Conservation (phyloP, 371 early-diverging fungal species). For the Umbelopsis sp. region DNA sequence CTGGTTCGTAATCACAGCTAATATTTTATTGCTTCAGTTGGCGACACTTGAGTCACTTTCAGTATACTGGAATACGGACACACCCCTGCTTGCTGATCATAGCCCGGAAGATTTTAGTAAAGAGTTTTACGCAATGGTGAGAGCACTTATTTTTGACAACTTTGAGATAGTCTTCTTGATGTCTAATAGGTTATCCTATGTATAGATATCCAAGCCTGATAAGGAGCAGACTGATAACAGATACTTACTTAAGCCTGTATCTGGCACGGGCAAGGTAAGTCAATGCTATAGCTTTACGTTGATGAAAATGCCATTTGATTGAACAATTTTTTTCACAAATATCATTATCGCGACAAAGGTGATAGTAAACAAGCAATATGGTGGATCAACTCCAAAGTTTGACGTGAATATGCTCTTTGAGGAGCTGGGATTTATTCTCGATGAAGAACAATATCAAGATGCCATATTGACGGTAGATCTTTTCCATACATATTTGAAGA, state of each 20-base stretch:
- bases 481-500: constrained; percentile 75
- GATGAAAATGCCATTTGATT: background rate
- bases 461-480: constrained; percentile 78
- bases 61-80: constrained; percentile 79
- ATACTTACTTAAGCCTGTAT: constrained; percentile 82
- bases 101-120: constrained; percentile 30
- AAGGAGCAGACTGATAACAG: constrained; percentile 44
- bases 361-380: constrained; percentile 70
- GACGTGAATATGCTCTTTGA: constrained; percentile 82
- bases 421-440: constrained; percentile 88
- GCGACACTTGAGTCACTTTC: constrained; percentile 71
- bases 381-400: constrained; percentile 66
- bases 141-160: constrained; percentile 29
- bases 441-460: constrained; percentile 89
- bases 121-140: constrained; percentile 24
- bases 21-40: background rate
- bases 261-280: constrained; percentile 77
- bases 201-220: constrained; percentile 40
- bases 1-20: constrained; percentile 37
- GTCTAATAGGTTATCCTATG: too few species aligned
- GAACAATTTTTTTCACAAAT: background rate
- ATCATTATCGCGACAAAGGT: constrained; percentile 25
- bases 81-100: constrained; percentile 53
- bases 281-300: too few species aligned
- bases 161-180: background rate